Evolutionary conservation across 208 protist genomes (phyloP).

Genomic region (Porcisia deanei): DNA sequence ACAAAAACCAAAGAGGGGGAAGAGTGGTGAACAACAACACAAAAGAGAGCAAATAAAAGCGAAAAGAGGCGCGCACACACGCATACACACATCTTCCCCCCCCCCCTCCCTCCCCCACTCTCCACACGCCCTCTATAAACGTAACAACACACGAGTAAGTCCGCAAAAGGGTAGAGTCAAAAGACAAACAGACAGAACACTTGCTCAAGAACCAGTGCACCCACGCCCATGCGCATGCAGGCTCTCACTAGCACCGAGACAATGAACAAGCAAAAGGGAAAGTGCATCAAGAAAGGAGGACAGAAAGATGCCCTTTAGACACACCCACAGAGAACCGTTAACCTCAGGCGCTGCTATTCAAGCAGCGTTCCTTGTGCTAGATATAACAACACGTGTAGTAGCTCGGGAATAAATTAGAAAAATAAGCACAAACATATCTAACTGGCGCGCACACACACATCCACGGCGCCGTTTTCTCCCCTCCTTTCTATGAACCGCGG

Average conservation of each 20-base stretch:
- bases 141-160: not conserved
- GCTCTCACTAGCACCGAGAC: not conserved
- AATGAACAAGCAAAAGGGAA: not conserved
- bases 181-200: not conserved
- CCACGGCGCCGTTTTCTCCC: not conserved
- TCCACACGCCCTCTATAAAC: not conserved
- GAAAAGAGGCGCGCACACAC: not conserved
- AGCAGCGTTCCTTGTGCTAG: not conserved
- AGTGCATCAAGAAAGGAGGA: not conserved
- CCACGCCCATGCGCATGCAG: not conserved
- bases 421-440: not conserved
- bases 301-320: not conserved
- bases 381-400: not conserved
- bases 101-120: too few species aligned
- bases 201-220: not conserved
- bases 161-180: not conserved
- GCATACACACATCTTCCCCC: too few species aligned
- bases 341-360: not conserved
- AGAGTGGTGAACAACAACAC: not conserved
- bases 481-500: not conserved
- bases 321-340: not conserved
- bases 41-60: not conserved
- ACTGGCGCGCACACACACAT: not conserved
- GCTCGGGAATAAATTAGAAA: not conserved
- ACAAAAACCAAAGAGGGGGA: not conserved